Conservation (phyloP, 2,329 filamentous ascomycete genomes). For the Neonectria magnoliae region DNA sequence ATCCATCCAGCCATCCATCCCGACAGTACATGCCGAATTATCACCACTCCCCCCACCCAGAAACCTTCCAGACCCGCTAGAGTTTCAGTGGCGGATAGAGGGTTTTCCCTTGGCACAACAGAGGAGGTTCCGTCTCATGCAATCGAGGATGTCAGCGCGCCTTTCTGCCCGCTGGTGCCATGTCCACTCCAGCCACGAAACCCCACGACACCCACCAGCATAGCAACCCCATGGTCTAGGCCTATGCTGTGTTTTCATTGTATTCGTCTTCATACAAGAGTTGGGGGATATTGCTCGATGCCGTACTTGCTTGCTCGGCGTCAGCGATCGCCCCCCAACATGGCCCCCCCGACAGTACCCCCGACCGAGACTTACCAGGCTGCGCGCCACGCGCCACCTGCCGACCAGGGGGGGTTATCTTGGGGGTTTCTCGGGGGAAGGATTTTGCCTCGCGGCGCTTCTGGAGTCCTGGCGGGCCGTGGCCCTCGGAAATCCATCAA, state of each 20-base stretch:
- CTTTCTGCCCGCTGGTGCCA: conserved; percentile 4
- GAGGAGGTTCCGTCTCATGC: background rate
- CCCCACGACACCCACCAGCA: conserved; percentile 9
- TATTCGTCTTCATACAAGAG: conserved; percentile 3
- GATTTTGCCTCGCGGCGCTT: conserved; percentile 36
- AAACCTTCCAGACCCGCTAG: conserved; percentile 23
- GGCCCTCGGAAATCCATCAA: conserved; percentile 24
- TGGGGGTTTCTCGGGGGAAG: conserved; percentile 24
- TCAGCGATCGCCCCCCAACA: conserved; percentile 8
- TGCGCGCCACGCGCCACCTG: conserved; percentile 22
- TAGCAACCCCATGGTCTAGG: conserved; percentile 14
- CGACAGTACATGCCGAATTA: conserved; percentile 14
- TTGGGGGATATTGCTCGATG: conserved; percentile 4
- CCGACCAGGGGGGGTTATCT: conserved; percentile 16
- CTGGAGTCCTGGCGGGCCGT: conserved; percentile 29
- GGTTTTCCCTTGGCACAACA: background rate
- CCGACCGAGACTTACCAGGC: conserved; percentile 1
- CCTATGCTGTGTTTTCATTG: background rate
- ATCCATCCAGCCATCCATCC: background rate
- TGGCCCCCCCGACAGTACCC: background rate
- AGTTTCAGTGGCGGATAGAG: conserved; percentile 14
- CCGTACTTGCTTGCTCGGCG: background rate
- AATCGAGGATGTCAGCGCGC: conserved; percentile 5
- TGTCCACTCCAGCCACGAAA: conserved; percentile 1
- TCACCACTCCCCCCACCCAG: conserved; percentile 3